phyloP scores from a whole-genome alignment of 23 red algal species.

The Cyanidiococcus yangmingshanensis region DNA sequence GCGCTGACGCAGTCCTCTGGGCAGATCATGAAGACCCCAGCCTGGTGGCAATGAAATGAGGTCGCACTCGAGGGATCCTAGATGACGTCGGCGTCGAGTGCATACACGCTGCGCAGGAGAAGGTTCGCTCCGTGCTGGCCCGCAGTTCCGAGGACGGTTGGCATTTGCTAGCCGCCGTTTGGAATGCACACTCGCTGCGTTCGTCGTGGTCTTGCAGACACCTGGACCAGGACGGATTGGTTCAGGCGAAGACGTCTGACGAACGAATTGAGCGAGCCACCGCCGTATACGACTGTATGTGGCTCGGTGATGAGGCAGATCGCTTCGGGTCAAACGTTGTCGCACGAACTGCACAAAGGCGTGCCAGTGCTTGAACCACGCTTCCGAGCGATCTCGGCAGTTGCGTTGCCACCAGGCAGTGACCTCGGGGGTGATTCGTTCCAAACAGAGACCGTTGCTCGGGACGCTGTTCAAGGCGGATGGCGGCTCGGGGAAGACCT shows the following conservation, averaged over 20 bases:
- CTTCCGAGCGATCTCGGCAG: neutral
- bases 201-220: no score
- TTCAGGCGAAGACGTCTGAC: no score
- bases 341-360: neutral
- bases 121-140: no score
- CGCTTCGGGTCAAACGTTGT: neutral
- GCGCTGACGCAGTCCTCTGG: neutral
- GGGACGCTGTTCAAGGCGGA: constrained; percentile 18
- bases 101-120: no score
- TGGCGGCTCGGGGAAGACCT: constrained; percentile 9
- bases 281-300: neutral
- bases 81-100: no score
- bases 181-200: no score
- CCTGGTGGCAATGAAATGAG: neutral
- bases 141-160: no score
- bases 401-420: constrained; percentile 3
- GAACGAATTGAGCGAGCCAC: neutral
- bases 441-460: neutral
- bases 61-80: neutral
- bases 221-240: no score
- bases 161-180: no score
- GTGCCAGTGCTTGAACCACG: constrained; percentile 9
- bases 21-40: neutral
- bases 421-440: neutral
- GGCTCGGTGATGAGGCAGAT: neutral